Evolutionary conservation across 257 asterid genomes (phyloP).

Genomic region (Primulina huaijiensis): DNA sequence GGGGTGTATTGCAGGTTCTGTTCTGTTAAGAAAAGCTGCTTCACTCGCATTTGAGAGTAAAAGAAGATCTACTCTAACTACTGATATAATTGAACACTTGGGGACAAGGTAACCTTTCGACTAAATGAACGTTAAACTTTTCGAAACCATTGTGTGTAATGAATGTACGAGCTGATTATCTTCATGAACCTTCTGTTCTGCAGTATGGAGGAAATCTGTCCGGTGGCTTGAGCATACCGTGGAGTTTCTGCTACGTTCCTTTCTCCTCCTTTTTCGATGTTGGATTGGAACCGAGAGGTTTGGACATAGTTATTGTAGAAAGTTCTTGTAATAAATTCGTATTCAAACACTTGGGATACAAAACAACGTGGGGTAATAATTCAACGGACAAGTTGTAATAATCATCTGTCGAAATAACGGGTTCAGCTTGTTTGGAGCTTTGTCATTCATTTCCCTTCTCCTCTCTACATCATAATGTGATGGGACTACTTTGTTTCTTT

Average conservation of each 20-base stretch:
- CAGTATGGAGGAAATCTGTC: slow-evolving; percentile 85
- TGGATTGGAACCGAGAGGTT: background rate
- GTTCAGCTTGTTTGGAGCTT: background rate
- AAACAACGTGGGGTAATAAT: background rate
- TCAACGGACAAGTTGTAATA: background rate
- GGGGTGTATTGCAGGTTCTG: slow-evolving; percentile 83
- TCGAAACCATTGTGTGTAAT: background rate
- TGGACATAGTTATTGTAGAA: background rate
- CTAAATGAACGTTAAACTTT: background rate
- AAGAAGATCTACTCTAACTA: slow-evolving; percentile 79
- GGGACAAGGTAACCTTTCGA: slow-evolving; percentile 55
- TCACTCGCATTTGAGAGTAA: slow-evolving; percentile 66
- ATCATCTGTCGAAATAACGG: too few species aligned
- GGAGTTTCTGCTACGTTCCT: background rate
- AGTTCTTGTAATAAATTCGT: background rate
- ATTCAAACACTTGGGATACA: background rate
- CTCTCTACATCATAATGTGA: too few species aligned
- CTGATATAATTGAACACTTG: slow-evolving; percentile 79
- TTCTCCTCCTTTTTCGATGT: background rate
- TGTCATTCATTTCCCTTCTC: too few species aligned
- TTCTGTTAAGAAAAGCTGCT: slow-evolving; percentile 76
- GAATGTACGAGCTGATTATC: background rate
- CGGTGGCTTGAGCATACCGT: slow-evolving; percentile 25
- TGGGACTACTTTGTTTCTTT: too few species aligned
- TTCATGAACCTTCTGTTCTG: slow-evolving; percentile 18